phyloP scores from a whole-genome alignment of 768 basidiomycete genomes.

The Holtermannia corniformis region DNA sequence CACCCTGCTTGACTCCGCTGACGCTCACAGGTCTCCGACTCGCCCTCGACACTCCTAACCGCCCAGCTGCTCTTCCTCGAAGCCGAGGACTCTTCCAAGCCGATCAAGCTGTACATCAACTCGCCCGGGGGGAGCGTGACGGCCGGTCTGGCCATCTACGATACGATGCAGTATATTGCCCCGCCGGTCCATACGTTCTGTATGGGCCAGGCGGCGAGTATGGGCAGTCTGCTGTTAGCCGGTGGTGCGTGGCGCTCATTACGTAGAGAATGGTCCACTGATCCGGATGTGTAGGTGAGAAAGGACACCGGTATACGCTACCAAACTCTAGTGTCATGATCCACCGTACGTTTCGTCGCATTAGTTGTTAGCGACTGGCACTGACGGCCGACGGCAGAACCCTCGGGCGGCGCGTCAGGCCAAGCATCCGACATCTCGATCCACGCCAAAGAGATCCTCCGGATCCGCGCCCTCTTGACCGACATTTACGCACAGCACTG shows the following conservation, averaged over 20 bases:
- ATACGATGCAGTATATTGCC: slow-evolving; percentile 91
- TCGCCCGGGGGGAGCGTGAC: slow-evolving; percentile 94
- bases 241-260: slow-evolving; percentile 48
- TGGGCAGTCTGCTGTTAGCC: slow-evolving; percentile 87
- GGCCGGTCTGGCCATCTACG: slow-evolving; percentile 92
- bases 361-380: not conserved
- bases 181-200: slow-evolving; percentile 95
- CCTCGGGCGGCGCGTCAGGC: slow-evolving; percentile 89
- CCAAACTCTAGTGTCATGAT: slow-evolving; percentile 98
- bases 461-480: slow-evolving; percentile 72
- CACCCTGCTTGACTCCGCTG: not conserved
- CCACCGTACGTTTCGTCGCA: slow-evolving; percentile 57
- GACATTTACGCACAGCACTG: slow-evolving; percentile 86
- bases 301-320: slow-evolving; percentile 80
- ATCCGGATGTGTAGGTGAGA: slow-evolving; percentile 52
- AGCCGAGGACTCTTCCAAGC: slow-evolving; percentile 86
- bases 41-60: slow-evolving; percentile 76
- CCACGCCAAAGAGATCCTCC: slow-evolving; percentile 89
- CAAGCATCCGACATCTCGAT: slow-evolving; percentile 97
- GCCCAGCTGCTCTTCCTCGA: slow-evolving; percentile 92
- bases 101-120: slow-evolving; percentile 95
- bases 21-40: slow-evolving; percentile 68
- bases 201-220: slow-evolving; percentile 86
- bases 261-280: slow-evolving; percentile 11
- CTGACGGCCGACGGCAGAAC: slow-evolving; percentile 52